A percentile compares a stretch with the other conserved stretches of the same genome.
Conservation (phyloP, 352 stramenopile species). For the Saprolegnia parasitica region DNA sequence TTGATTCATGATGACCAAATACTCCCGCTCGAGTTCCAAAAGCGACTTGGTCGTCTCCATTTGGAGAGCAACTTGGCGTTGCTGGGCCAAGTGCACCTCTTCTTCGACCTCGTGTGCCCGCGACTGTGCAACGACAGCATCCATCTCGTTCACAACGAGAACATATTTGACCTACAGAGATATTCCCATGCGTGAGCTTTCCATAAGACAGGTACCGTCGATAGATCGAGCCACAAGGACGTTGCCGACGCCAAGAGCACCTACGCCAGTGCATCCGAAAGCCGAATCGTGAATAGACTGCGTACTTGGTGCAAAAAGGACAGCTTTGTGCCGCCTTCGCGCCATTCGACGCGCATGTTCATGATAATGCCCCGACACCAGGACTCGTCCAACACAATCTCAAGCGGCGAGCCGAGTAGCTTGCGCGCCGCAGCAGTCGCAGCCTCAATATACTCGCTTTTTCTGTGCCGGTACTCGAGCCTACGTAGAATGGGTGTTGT, state of each 20-base stretch:
- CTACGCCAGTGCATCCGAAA: not conserved
- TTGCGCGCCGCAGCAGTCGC: conserved; percentile 4
- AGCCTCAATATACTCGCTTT: conserved; percentile 29
- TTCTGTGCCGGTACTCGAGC: conserved; percentile 23
- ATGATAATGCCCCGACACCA: conserved; percentile 40
- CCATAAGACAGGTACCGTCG: conserved; percentile 38
- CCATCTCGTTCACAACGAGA: conserved; percentile 12
- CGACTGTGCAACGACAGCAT: not conserved
- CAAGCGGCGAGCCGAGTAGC: conserved; percentile 9
- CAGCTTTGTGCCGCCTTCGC: conserved; percentile 57
- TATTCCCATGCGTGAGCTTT: not conserved
- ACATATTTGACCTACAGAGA: conserved; percentile 16
- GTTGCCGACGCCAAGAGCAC: conserved; percentile 32
- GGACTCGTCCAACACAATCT: not conserved
- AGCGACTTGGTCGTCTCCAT: conserved; percentile 21
- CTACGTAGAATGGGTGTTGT: not conserved
- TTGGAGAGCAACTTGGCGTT: not conserved
- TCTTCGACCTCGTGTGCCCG: conserved; percentile 8
- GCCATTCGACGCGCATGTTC: conserved; percentile 62
- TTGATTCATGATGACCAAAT: conserved; percentile 3
- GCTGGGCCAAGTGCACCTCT: not conserved
- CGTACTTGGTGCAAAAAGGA: conserved; percentile 50
- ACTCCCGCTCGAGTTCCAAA: conserved; percentile 25
- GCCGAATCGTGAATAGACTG: not conserved
- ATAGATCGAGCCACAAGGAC: conserved; percentile 33